Conservation (phyloP, 208 protist genomes). For the Herpetomonas tarakana region DNA sequence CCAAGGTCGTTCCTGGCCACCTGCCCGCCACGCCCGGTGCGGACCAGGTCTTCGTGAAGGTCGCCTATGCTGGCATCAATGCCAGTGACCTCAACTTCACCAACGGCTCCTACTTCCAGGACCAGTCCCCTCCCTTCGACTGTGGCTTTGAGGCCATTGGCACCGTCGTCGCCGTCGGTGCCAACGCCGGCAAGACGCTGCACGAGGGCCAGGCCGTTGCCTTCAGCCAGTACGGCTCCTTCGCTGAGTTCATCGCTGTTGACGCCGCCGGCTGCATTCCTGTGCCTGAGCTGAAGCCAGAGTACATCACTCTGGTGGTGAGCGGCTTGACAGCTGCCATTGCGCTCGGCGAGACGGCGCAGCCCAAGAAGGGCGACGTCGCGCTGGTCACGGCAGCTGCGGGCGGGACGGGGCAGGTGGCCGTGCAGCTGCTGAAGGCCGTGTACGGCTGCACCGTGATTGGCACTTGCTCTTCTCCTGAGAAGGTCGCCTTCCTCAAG, state of each 20-base stretch:
- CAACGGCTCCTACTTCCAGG: conserved; percentile 43
- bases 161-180: conserved; percentile 42
- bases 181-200: conserved; percentile 28
- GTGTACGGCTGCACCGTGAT: conserved; percentile 81
- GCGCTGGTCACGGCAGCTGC: conserved; percentile 83
- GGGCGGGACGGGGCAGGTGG: conserved; percentile 84
- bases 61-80: conserved; percentile 66
- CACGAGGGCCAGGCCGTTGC: conserved; percentile 39
- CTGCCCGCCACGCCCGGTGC: conserved; percentile 15
- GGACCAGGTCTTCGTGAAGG: conserved; percentile 40
- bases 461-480: conserved; percentile 70
- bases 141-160: conserved; percentile 79
- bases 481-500: conserved; percentile 76
- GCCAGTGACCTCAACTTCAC: conserved; percentile 77
- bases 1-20: conserved; percentile 9
- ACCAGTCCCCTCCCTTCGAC: conserved; percentile 48
- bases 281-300: conserved; percentile 25
- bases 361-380: conserved; percentile 37
- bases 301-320: conserved; percentile 35
- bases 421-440: conserved; percentile 88
- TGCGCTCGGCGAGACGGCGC: conserved; percentile 47
- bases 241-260: conserved; percentile 35
- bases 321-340: conserved; percentile 73
- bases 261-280: conserved; percentile 9
- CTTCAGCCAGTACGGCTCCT: conserved; percentile 44